Evolutionary conservation across 495 filamentous ascomycete genomes (phyloP).

Genomic region (Hyaloscypha finlandica): DNA sequence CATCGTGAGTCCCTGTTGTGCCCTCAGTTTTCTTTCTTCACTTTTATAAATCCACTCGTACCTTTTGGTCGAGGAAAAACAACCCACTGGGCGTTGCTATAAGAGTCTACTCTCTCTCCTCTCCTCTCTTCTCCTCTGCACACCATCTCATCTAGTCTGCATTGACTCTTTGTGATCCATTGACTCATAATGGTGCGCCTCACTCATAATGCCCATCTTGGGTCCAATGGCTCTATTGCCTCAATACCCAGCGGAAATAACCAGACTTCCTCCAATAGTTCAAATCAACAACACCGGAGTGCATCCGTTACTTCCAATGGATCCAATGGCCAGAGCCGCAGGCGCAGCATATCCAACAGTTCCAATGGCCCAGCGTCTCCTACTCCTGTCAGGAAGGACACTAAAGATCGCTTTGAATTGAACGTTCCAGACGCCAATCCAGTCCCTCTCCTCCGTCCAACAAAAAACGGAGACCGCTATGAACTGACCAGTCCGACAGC

Average conservation of each 20-base stretch:
- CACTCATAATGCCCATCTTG: neutral
- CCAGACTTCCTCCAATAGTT: neutral
- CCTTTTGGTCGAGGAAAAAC: too few species aligned
- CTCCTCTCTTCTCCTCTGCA: neutral
- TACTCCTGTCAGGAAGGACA: neutral
- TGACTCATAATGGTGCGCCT: neutral
- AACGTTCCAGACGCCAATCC: neutral
- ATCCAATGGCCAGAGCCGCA: too few species aligned
- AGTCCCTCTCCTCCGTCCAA: conserved; percentile 41
- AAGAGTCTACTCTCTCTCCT: too few species aligned
- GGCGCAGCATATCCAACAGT: too few species aligned
- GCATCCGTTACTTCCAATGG: too few species aligned
- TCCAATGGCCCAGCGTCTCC: neutral
- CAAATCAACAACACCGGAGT: neutral
- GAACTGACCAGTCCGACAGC: conserved; percentile 56
- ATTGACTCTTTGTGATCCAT: neutral
- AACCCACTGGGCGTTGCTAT: too few species aligned
- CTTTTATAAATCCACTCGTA: too few species aligned
- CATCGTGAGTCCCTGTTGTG: neutral
- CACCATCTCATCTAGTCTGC: neutral
- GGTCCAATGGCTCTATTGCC: neutral
- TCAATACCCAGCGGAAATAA: neutral
- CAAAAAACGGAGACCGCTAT: conserved; percentile 53
- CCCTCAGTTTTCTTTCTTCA: too few species aligned
- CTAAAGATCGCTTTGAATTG: neutral